Base-by-base conservation (phyloP, 768 basidiomycete genomes). In the Mycena filopes region DNA sequence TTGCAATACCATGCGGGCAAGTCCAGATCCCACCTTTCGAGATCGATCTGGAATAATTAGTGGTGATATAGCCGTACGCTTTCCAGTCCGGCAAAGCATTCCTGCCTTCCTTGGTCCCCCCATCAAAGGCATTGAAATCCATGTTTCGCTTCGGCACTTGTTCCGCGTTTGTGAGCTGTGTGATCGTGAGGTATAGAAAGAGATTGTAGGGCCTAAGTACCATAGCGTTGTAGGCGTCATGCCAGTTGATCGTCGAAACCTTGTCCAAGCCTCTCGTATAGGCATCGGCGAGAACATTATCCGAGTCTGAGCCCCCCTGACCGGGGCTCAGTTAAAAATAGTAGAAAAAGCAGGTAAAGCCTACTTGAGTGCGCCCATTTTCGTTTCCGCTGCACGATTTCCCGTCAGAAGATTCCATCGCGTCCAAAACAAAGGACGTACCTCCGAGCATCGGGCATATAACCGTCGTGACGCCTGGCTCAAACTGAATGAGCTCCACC, bases 1-100 rank as follows among this genome's bases (percentile, higher is more conserved):
- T n/a, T n/a, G n/a, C n/a, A n/a, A n/a, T n/a, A n/a, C n/a, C n/a
- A n/a, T n/a, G n/a, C n/a, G n/a, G n/a, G n/a, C n/a, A n/a, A n/a
- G n/a, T n/a, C n/a, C n/a, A n/a, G n/a, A n/a, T n/a, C n/a, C n/a
- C 54, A 43, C 54, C 54, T 55, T 55, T 55, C 26, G 54, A 55
- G 42, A 55, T 55, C 54, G 54, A 55, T 29, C 54, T 42, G 16
- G 54, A 55, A 21, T 55, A 55, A 55, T 55, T 55, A 18, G 54
- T 55, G 26, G 54, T 55, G 41, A 55, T 55, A 28, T 42, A 55
- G 18, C 54, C 54, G 12, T 55, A 55, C 25, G 26, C 26, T 21
- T 55, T 55, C 54, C 54, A 55, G 54, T 55, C 54, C 15, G 54
- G 54, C 26, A 55, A 43, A 41, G 54, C 54, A 29, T 55, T 55